These are phyloP conservation scores for Eucalyptus erythrocorys DNA, from an alignment of 345 rosid species.

Conservation along the genomic window DNA sequence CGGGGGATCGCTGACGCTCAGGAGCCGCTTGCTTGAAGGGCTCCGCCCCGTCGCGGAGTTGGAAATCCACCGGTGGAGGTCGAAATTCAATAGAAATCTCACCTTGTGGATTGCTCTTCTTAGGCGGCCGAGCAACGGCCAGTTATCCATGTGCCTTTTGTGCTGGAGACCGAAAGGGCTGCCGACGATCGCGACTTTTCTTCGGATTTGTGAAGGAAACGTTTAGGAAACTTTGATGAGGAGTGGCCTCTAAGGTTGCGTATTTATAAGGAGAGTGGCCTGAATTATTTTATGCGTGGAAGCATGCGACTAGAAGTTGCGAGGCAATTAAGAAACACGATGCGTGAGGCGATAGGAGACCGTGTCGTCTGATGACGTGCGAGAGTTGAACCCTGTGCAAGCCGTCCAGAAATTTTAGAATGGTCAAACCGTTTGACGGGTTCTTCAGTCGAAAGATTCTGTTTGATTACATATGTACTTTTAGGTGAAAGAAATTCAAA, in stretches of 20 bases:
- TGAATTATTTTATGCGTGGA: neutral
- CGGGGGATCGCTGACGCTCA: slow-evolving; percentile 53
- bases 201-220: neutral
- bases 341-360: neutral
- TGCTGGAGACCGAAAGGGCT: neutral
- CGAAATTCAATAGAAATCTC: slow-evolving; percentile 36
- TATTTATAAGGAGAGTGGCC: neutral
- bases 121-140: slow-evolving; percentile 45
- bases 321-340: neutral
- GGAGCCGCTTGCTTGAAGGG: slow-evolving; percentile 13
- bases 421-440: neutral
- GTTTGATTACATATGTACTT: neutral
- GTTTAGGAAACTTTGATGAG: neutral
- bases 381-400: neutral
- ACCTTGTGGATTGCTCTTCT: slow-evolving; percentile 63
- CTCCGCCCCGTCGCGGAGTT: slow-evolving; percentile 21
- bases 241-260: neutral
- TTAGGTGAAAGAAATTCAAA: neutral
- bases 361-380: neutral
- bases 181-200: neutral
- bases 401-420: neutral
- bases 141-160: neutral
- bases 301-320: neutral
- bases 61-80: slow-evolving; percentile 36
- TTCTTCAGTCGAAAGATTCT: neutral